A percentile compares a stretch with the other conserved stretches of the same genome.
Conservation (phyloP, 495 filamentous ascomycete species). For the Trichocladium uniseriatum region DNA sequence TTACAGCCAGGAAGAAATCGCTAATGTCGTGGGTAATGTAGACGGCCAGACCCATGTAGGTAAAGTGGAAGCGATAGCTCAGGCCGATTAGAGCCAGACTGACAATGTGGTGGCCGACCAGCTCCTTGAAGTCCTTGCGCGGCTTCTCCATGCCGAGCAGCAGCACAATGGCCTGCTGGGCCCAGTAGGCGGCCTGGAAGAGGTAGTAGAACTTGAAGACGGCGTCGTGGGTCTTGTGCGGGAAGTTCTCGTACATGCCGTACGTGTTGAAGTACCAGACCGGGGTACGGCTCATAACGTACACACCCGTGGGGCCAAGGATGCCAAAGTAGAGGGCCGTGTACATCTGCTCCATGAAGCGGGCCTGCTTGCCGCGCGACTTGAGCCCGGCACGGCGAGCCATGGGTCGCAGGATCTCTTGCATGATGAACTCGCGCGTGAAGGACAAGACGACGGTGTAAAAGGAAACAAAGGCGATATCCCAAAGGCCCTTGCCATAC, state of each 20-base stretch:
- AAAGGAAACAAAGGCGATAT: slow-evolving; percentile 81
- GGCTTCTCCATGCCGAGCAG: slow-evolving; percentile 87
- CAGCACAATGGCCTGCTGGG: slow-evolving; percentile 88
- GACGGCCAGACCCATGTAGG: slow-evolving; percentile 92
- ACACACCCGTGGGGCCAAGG: slow-evolving; percentile 79
- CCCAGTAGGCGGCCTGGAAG: slow-evolving; percentile 92
- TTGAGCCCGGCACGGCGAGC: slow-evolving; percentile 62
- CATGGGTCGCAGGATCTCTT: slow-evolving; percentile 73
- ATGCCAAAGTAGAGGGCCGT: slow-evolving; percentile 90
- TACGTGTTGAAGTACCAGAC: slow-evolving; percentile 97
- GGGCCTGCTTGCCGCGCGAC: slow-evolving; percentile 67
- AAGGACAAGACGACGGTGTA: slow-evolving; percentile 86
- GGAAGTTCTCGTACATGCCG: slow-evolving; percentile 87
- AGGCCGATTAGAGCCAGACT: slow-evolving; percentile 77
- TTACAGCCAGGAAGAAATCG: slow-evolving; percentile 94
- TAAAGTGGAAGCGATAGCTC: slow-evolving; percentile 97
- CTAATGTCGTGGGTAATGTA: slow-evolving; percentile 95
- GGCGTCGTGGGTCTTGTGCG: slow-evolving; percentile 74
- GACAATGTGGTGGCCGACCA: slow-evolving; percentile 90
- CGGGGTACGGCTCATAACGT: slow-evolving; percentile 80
- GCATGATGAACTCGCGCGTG: slow-evolving; percentile 95
- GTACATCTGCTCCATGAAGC: slow-evolving; percentile 97
- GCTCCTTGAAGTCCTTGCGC: slow-evolving; percentile 90
- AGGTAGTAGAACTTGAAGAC: slow-evolving; percentile 97
- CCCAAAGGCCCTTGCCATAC: slow-evolving; percentile 83